These are phyloP conservation scores for Carpediemonas membranifera DNA, from an alignment of 78 protist genomes.

Conservation along the genomic window DNA sequence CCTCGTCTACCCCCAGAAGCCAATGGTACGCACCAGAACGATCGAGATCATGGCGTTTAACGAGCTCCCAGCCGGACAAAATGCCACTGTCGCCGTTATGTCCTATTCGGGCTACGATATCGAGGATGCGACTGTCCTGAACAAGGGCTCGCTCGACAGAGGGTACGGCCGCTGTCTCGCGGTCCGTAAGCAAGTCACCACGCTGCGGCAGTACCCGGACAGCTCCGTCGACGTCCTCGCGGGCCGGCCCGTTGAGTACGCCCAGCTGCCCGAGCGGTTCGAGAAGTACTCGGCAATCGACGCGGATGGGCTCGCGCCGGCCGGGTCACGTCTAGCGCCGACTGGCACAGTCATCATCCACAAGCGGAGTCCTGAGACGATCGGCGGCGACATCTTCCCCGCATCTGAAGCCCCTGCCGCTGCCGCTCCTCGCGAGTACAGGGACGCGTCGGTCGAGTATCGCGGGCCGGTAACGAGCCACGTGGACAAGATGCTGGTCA, in stretches of 20 bases:
- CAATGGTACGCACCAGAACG: slow-evolving; percentile 74
- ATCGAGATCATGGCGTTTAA: slow-evolving; percentile 65
- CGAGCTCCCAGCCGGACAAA: slow-evolving; percentile 79
- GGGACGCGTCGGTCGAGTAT: slow-evolving; percentile 27
- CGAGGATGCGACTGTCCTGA: slow-evolving; percentile 97
- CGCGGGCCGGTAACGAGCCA: slow-evolving; percentile 35
- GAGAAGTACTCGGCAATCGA: slow-evolving; percentile 37
- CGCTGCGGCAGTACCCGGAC: slow-evolving; percentile 45
- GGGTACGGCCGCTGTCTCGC: slow-evolving; percentile 75
- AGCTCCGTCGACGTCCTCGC: not conserved
- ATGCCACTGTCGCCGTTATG: slow-evolving; percentile 95
- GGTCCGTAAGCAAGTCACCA: slow-evolving; percentile 43
- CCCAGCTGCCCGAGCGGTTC: not conserved
- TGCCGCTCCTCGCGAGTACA: not conserved
- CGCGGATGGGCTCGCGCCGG: slow-evolving; percentile 71
- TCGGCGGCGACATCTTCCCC: too few species aligned
- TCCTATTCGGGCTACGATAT: slow-evolving; percentile 96
- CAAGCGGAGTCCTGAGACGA: slow-evolving; percentile 11
- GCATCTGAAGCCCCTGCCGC: not conserved
- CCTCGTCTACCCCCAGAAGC: slow-evolving; percentile 80
- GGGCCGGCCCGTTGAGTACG: not conserved
- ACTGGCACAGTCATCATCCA: slow-evolving; percentile 55
- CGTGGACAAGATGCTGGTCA: slow-evolving; percentile 52
- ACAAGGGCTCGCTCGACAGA: slow-evolving; percentile 79
- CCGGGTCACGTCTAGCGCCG: slow-evolving; percentile 49